A percentile compares a stretch with the other conserved stretches of the same genome.
phyloP scores from a whole-genome alignment of 2,329 filamentous ascomycete species.

The Fusarium humuli region DNA sequence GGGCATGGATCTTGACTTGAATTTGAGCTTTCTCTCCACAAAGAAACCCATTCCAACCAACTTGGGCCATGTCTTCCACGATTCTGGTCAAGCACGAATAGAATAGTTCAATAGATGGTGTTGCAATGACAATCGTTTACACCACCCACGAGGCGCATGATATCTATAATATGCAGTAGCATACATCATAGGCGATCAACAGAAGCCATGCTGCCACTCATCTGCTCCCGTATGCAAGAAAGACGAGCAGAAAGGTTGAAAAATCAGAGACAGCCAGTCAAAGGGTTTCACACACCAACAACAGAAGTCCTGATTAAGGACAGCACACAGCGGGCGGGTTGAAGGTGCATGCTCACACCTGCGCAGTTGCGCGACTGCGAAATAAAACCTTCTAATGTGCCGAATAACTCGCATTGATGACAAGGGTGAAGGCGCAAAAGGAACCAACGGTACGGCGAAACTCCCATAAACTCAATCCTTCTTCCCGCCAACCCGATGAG shows the following conservation, averaged over 20 bases:
- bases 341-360: slow-evolving; percentile 16
- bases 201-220: slow-evolving; percentile 27
- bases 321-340: slow-evolving; percentile 40
- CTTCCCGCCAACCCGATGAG: slow-evolving; percentile 39
- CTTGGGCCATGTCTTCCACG: slow-evolving; percentile 15
- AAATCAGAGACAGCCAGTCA: slow-evolving; percentile 29
- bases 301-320: slow-evolving; percentile 18
- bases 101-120: slow-evolving; percentile 11
- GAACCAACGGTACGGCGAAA: slow-evolving; percentile 26
- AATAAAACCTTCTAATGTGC: slow-evolving; percentile 41
- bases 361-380: slow-evolving; percentile 20
- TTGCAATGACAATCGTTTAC: slow-evolving; percentile 8
- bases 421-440: slow-evolving; percentile 26
- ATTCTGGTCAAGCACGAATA: slow-evolving; percentile 7
- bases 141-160: slow-evolving; percentile 27
- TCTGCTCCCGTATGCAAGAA: slow-evolving; percentile 40
- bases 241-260: slow-evolving; percentile 33
- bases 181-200: slow-evolving; percentile 31
- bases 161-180: slow-evolving; percentile 25
- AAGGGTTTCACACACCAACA: slow-evolving; percentile 24
- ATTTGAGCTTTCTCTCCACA: slow-evolving; percentile 34
- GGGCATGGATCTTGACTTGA: slow-evolving; percentile 31
- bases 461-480: slow-evolving; percentile 24
- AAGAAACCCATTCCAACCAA: slow-evolving; percentile 16
- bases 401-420: slow-evolving; percentile 39